phyloP scores from a whole-genome alignment of 176 grass and related monocot genomes.

The Cocos nucifera region DNA sequence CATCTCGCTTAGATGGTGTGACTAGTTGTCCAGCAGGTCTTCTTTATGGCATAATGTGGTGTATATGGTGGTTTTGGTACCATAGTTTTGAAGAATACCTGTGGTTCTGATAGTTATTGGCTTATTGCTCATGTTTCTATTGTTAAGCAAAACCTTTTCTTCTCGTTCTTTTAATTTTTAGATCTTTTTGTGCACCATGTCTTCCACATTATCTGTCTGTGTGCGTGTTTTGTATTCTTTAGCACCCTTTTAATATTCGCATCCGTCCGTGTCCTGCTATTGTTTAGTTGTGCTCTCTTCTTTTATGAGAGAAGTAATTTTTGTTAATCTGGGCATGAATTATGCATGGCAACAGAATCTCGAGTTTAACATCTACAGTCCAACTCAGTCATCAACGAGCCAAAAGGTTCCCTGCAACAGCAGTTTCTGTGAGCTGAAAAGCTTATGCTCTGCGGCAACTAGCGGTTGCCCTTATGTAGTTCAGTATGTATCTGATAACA shows the following conservation, averaged over 20 bases:
- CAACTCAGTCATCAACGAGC: slow-evolving; percentile 57
- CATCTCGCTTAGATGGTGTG: too few relatives aligned
- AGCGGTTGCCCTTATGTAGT: slow-evolving; percentile 60
- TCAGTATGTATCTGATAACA: slow-evolving; percentile 64
- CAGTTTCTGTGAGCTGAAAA: slow-evolving; percentile 40
- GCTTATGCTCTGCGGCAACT: slow-evolving; percentile 26
- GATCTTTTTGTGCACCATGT: too few relatives aligned
- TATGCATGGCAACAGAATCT: slow-evolving; percentile 32
- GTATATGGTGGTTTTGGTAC: too few relatives aligned
- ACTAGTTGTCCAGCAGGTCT: too few relatives aligned
- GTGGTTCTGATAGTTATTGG: too few relatives aligned
- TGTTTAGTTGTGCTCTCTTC: neutral
- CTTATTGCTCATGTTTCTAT: too few relatives aligned
- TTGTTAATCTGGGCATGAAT: neutral
- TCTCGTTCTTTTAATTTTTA: too few relatives aligned
- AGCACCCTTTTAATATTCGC: too few relatives aligned
- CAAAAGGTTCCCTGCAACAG: slow-evolving; percentile 54
- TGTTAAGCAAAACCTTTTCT: too few relatives aligned
- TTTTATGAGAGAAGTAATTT: neutral
- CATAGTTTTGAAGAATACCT: too few relatives aligned
- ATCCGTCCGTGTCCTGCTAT: too few relatives aligned
- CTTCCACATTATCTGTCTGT: neutral
- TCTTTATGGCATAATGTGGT: too few relatives aligned
- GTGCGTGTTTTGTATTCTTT: neutral
- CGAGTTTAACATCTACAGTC: slow-evolving; percentile 47